phyloP scores from a whole-genome alignment of 2,329 filamentous ascomycete species.

The Aphanocladium album region DNA sequence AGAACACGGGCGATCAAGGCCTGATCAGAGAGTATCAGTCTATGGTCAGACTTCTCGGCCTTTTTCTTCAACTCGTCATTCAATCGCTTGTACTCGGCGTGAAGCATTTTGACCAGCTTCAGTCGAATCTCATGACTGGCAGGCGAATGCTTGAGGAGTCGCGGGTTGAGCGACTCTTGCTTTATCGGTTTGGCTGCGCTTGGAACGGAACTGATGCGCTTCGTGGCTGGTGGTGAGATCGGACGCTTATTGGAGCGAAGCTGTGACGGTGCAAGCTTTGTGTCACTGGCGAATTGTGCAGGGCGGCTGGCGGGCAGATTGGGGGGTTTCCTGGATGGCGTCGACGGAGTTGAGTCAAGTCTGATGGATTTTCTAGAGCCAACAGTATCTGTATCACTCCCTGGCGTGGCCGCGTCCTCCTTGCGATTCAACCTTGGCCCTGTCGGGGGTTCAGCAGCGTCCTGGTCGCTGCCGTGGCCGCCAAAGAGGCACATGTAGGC shows the following conservation, averaged over 20 bases:
- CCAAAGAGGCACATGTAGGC: slow-evolving; percentile 49
- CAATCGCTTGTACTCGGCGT: slow-evolving; percentile 60
- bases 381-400: background rate
- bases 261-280: background rate
- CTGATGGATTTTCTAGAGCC: background rate
- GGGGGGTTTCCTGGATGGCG: background rate
- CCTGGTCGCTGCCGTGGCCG: slow-evolving; percentile 29
- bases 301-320: background rate
- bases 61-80: slow-evolving; percentile 57
- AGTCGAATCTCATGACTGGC: slow-evolving; percentile 52
- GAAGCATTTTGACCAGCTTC: slow-evolving; percentile 56
- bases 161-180: slow-evolving; percentile 60
- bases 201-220: background rate
- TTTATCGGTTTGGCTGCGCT: slow-evolving; percentile 21
- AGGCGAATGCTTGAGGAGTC: slow-evolving; percentile 54
- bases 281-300: background rate
- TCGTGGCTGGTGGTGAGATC: slow-evolving; percentile 10
- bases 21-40: slow-evolving; percentile 56
- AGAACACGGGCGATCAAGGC: slow-evolving; percentile 64
- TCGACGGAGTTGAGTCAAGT: background rate
- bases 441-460: background rate
- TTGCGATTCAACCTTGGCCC: background rate
- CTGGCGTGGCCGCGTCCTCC: background rate
- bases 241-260: background rate
- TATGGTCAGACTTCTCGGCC: slow-evolving; percentile 38